A percentile compares a stretch with the other conserved stretches of the same genome.
These are phyloP conservation scores for Boletellus ananiceps DNA, from an alignment of 768 basidiomycete genomes.

Conservation along the genomic window DNA sequence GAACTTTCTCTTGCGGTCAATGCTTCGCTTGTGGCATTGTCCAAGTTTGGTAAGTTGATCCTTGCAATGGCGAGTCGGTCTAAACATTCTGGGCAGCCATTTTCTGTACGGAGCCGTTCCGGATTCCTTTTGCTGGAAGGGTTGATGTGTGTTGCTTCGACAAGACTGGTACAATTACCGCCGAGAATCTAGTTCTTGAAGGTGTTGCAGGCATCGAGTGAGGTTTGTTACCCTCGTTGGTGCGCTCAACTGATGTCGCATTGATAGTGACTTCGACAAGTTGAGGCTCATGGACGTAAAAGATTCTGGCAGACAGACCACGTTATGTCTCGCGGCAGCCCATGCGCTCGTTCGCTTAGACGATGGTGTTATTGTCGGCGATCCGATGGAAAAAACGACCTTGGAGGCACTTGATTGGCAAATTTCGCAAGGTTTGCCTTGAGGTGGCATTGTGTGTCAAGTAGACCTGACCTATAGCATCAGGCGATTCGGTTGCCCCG, in stretches of 20 bases:
- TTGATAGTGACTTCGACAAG: constrained; percentile 51
- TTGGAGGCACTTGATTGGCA: constrained; percentile 90
- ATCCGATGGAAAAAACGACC: constrained; percentile 99
- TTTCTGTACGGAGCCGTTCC: constrained; percentile 98
- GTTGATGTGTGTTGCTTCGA: constrained; percentile 99
- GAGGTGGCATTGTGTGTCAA: neutral
- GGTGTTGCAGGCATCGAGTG: constrained; percentile 91
- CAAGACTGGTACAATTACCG: constrained; percentile 98
- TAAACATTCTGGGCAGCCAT: constrained; percentile 57
- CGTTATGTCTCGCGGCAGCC: constrained; percentile 84
- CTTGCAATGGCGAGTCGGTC: neutral
- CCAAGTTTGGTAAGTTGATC: constrained; percentile 72
- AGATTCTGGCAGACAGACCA: constrained; percentile 72
- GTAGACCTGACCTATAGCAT: neutral
- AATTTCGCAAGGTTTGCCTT: constrained; percentile 53
- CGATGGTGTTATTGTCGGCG: constrained; percentile 91
- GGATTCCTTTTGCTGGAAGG: constrained; percentile 91
- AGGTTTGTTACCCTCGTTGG: constrained; percentile 26
- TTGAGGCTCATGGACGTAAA: constrained; percentile 73
- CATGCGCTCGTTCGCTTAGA: constrained; percentile 94
- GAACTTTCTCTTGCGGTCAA: constrained; percentile 96
- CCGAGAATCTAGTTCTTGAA: constrained; percentile 90
- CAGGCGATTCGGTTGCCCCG: constrained; percentile 68
- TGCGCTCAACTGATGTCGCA: constrained; percentile 2
- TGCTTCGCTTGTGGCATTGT: constrained; percentile 86